Base-by-base conservation (phyloP, 805 yeast genomes). In the Wickerhamomyces hampshirensis region DNA sequence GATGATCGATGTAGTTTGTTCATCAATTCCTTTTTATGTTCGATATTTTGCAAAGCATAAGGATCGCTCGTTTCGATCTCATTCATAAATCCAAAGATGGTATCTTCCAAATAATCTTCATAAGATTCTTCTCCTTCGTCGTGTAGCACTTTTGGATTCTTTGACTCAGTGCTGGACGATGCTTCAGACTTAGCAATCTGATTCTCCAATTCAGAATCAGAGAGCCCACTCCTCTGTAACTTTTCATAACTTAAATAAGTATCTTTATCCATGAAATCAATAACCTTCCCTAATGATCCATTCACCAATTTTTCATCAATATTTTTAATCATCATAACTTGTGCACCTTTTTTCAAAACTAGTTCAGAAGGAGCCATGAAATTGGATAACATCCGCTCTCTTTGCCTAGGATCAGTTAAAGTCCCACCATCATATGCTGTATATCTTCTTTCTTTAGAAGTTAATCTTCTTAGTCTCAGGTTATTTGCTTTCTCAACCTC, bases 291-390 rank as follows among this genome's bases (percentile, higher is more conserved):
- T 23, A 84, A 60, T 0, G 88, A 77, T 0, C 94, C 94, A 59
- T 84, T 84, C 9, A 84, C 93, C 32, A 84, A 63, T 0, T 77
- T 69, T 19, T 74, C 80, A 52, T 82, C 91, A 38, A 79, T 68
- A 51, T 84, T 84, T 53, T 84, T 84, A 31, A 84, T 69, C 68
- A 84, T 75, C 91, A 84, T 84, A 1, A 84, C 94, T 58, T 84
- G 93, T 0, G 91, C 86, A 30, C 82, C 82, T 37, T 70, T 70
- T 50, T 83, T 84, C 48, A 84, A 60, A 6, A 63, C 63, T 11
- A 84, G 53, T 26, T 59, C 60, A 26, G 66, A 62, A 3, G 86
- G 84, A 2, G 88, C 84, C 49, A 84, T 57, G 44, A 82, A 78
- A 46, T 77, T 75, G 16, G 68, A 64, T 10, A 80, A 56, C 17